Evolutionary conservation across 2,329 filamentous ascomycete genomes (phyloP).

Genomic region (Fusarium sp.): DNA sequence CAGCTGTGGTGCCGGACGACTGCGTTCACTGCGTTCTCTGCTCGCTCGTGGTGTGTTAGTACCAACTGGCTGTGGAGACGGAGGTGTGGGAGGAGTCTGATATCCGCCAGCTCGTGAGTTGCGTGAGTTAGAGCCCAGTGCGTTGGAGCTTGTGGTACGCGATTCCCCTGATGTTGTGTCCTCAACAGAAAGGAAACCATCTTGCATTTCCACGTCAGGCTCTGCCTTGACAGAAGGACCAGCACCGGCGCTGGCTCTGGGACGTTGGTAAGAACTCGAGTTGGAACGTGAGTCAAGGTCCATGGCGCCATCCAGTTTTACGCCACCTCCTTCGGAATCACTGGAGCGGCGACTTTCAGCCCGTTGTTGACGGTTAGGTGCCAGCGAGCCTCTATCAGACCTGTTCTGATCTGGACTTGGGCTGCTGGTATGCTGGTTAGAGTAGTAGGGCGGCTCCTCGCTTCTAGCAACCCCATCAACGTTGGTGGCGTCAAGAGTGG

Average conservation of each 20-base stretch:
- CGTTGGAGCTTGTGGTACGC: conserved; percentile 27
- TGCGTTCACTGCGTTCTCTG: conserved; percentile 9
- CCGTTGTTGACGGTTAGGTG: conserved; percentile 6
- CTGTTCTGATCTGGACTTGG: background rate
- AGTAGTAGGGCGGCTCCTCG: conserved; percentile 10
- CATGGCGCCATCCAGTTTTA: conserved; percentile 57
- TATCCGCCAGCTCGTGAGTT: conserved; percentile 8
- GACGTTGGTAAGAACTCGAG: background rate
- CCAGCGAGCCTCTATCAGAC: background rate
- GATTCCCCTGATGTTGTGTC: conserved; percentile 25
- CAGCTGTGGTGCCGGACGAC: conserved; percentile 28
- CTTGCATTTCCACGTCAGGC: conserved; percentile 43
- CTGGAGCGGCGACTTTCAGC: conserved; percentile 49
- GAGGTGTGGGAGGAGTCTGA: conserved; percentile 36
- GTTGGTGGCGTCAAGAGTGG: conserved; percentile 1
- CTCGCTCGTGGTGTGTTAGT: conserved; percentile 2
- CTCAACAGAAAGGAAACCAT: conserved; percentile 5
- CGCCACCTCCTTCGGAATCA: conserved; percentile 59
- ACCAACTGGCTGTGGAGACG: conserved; percentile 10
- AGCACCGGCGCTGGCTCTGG: conserved; percentile 24
- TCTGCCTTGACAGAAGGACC: conserved; percentile 53
- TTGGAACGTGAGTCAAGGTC: conserved; percentile 51
- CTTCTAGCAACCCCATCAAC: background rate
- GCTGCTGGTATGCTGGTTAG: background rate
- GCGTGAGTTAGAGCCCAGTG: conserved; percentile 8